phyloP scores from a whole-genome alignment of 768 basidiomycete genomes.

The Hortiboletus campestris region DNA sequence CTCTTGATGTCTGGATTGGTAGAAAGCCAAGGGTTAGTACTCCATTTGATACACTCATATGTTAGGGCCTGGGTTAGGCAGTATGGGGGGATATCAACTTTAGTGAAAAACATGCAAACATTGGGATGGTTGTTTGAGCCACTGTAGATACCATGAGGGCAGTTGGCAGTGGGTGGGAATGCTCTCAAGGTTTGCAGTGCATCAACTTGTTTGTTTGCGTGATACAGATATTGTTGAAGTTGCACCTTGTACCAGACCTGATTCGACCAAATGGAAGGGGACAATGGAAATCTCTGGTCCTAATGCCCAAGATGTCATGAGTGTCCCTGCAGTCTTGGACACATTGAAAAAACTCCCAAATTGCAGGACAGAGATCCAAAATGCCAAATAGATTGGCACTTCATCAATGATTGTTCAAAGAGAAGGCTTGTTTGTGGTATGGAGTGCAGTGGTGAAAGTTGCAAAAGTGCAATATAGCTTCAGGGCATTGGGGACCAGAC shows the following conservation, averaged over 20 bases:
- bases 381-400: not conserved
- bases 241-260: not conserved
- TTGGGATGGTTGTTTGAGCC: no score
- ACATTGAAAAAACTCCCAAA: not conserved
- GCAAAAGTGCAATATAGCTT: not conserved
- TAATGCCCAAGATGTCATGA: not conserved
- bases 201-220: no score
- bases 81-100: no score
- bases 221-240: no score
- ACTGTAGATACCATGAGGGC: no score
- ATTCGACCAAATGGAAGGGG: not conserved
- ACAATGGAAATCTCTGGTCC: not conserved
- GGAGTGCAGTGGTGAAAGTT: not conserved
- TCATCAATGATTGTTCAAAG: not conserved
- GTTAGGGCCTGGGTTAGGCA: no score
- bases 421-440: not conserved
- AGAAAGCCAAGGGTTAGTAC: no score
- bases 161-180: no score
- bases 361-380: not conserved
- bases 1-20: no score
- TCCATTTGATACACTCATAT: no score
- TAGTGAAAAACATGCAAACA: no score
- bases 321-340: not conserved
- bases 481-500: not conserved
- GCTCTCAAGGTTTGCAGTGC: no score